Evolutionary conservation across 2,329 filamentous ascomycete genomes (phyloP).

Genomic region (Penicillium aurantiogriseum): DNA sequence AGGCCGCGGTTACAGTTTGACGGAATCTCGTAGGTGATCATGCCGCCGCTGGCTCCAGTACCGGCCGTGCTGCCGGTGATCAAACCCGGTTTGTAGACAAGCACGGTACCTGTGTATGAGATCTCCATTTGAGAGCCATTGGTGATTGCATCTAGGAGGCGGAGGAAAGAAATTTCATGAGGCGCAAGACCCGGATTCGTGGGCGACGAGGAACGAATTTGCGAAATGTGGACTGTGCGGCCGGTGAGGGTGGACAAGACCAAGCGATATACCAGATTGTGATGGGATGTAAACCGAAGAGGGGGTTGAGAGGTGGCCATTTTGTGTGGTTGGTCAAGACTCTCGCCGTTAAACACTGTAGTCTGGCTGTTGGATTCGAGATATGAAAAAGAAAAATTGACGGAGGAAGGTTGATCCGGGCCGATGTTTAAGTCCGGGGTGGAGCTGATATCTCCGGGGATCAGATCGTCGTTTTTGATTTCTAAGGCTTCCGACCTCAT

Average conservation of each 20-base stretch:
- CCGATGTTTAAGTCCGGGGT: constrained; percentile 26
- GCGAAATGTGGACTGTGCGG: constrained; percentile 82
- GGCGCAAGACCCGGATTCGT: constrained; percentile 85
- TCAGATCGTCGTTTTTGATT: constrained; percentile 11
- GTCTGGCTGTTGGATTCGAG: constrained; percentile 3
- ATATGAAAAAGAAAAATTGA: constrained; percentile 34
- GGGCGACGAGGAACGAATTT: constrained; percentile 83
- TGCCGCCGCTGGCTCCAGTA: constrained; percentile 67
- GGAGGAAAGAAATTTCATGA: constrained; percentile 92
- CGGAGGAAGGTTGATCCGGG: constrained; percentile 29
- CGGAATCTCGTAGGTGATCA: constrained; percentile 78
- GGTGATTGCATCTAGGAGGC: constrained; percentile 88
- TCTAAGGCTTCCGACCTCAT: background rate
- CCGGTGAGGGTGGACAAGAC: constrained; percentile 90
- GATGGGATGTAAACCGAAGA: constrained; percentile 79
- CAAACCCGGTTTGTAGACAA: constrained; percentile 87
- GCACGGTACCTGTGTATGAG: constrained; percentile 89
- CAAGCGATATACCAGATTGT: constrained; percentile 77
- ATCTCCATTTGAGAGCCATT: constrained; percentile 96
- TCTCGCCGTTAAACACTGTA: constrained; percentile 2
- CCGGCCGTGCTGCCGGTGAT: constrained; percentile 83
- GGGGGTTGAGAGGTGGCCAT: constrained; percentile 50
- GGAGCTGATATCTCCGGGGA: constrained; percentile 28
- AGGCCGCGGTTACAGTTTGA: constrained; percentile 75
- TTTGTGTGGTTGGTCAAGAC: constrained; percentile 17